Base-by-base conservation (phyloP, 2,329 filamentous ascomycete genomes). In the Penicillium capsulatum region DNA sequence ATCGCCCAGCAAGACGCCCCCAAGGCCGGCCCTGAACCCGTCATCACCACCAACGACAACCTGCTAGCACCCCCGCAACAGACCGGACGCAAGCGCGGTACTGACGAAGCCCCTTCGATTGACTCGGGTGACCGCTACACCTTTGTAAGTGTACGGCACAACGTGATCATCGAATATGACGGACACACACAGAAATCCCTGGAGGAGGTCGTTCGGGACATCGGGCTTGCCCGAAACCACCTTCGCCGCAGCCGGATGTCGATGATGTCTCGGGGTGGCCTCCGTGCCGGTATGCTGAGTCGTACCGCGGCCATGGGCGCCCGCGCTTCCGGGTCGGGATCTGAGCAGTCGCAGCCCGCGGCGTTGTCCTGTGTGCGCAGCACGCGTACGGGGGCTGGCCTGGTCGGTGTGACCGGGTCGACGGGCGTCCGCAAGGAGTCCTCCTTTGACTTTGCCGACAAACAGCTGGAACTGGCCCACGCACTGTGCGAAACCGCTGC, bases 161-260 rank as follows among this genome's bases (percentile, higher is more conserved):
- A 87, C 74, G 83, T 91, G 32, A 82, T 92, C 28, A 85, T 96
- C n/a, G 90, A 88, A 65, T 96, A 96, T 60, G 90, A 96, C 60
- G 86, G 84, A 51, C 83, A 87, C 46, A 83, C 94, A 3, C 89
- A 96, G 60, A 80, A 80, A 35, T 80, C 83, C 27, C 88, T 96
- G 50, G 89, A 94, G 54, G 75, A 83, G 39, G 69, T 95, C 34
- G 89, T 95, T 40, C 83, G 87, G 46, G 84, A 85, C 40, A 81
- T 96, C 24, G 87, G 86, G 4, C 79, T 80, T 1, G 86, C 84
- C 34, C 75, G 90, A 41, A 94, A 94, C 64, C 73, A 86, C 50
- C 82, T 96, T 63, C 82, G 90, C 34, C 94, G 91, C 65, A 87
- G 84, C 36, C 92, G 87, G 67, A 84, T 86, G 37, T 53, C 58